These are phyloP conservation scores for Fusarium camptoceras DNA, from an alignment of 2,329 filamentous ascomycete species.

Conservation along the genomic window DNA sequence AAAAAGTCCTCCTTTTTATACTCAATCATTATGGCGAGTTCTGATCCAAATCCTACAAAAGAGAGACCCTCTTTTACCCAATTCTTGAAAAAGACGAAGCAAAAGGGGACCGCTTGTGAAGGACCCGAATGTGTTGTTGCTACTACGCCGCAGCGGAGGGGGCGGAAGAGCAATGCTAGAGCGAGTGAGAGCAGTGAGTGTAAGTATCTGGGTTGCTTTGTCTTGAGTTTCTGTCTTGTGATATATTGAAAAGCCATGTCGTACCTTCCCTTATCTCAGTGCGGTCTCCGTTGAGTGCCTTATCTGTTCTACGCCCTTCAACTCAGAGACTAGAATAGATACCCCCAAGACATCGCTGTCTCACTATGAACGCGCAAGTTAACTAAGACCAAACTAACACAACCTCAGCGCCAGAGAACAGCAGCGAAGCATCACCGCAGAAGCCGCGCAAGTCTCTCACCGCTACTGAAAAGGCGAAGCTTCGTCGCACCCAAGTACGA, in stretches of 20 bases:
- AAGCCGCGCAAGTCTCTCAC: constrained; percentile 38
- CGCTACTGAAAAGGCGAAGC: constrained; percentile 56
- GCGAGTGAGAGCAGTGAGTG: constrained; percentile 40
- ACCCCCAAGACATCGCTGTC: constrained; percentile 6
- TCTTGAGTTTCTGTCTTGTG: background rate
- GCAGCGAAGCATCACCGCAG: constrained; percentile 25
- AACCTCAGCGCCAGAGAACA: constrained; percentile 29
- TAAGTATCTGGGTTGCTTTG: constrained; percentile 31
- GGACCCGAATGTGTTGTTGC: constrained; percentile 13
- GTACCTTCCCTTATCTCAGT: background rate
- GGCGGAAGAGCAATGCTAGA: constrained; percentile 15
- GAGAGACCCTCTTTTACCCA: constrained; percentile 59
- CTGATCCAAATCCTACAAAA: background rate
- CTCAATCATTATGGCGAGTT: constrained; percentile 16
- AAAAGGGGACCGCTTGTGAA: constrained; percentile 39
- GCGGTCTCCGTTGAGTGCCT: background rate
- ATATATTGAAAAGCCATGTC: background rate
- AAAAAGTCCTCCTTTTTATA: background rate
- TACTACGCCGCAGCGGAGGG: constrained; percentile 14
- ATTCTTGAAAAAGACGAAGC: constrained; percentile 61
- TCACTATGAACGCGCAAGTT: background rate
- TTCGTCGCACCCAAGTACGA: constrained; percentile 64
- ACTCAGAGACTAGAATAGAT: background rate
- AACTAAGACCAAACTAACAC: constrained; percentile 18
- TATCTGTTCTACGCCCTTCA: background rate